Conservation (phyloP, 1,139 yeast genomes). For the Blastobotrys serpentis region DNA sequence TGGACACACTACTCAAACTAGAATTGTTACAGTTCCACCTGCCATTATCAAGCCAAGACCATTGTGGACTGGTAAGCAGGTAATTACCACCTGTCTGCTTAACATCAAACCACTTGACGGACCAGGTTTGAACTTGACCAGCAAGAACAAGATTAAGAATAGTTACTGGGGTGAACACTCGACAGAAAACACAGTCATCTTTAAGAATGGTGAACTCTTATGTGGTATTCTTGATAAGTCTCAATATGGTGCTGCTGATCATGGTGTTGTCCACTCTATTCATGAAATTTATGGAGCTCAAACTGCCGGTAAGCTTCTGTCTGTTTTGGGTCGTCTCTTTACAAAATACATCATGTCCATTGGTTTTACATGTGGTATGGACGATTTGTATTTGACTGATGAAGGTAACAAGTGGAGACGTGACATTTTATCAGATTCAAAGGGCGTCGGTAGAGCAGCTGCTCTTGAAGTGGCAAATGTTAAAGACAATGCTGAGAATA, state of each 20-base stretch:
- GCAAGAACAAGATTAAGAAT: slow-evolving; percentile 86
- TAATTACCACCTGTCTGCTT: slow-evolving; percentile 78
- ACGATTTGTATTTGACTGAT: slow-evolving; percentile 85
- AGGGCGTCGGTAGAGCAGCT: slow-evolving; percentile 83
- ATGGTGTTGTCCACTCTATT: slow-evolving; percentile 93
- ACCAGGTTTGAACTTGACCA: slow-evolving; percentile 84
- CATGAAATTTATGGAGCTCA: slow-evolving; percentile 94
- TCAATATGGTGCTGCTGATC: slow-evolving; percentile 97
- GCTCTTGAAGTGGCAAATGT: slow-evolving; percentile 94
- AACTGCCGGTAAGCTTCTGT: slow-evolving; percentile 84
- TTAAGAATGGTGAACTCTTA: slow-evolving; percentile 81
- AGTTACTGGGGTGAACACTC: slow-evolving; percentile 93
- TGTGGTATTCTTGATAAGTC: slow-evolving; percentile 96
- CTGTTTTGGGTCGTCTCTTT: slow-evolving; percentile 89
- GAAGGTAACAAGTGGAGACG: slow-evolving; percentile 91
- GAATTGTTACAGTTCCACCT: slow-evolving; percentile 83
- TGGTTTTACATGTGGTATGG: slow-evolving; percentile 99
- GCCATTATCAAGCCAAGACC: slow-evolving; percentile 82
- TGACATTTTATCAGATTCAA: slow-evolving; percentile 73
- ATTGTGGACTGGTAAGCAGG: slow-evolving; percentile 99
- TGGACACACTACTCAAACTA: slow-evolving; percentile 81
- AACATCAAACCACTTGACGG: slow-evolving; percentile 83
- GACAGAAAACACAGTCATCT: slow-evolving; percentile 78
- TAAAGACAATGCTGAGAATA: slow-evolving; percentile 51
- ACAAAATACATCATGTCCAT: slow-evolving; percentile 90